These are phyloP conservation scores for Fraxinus americana DNA, from an alignment of 257 asterid genomes.

Conservation along the genomic window DNA sequence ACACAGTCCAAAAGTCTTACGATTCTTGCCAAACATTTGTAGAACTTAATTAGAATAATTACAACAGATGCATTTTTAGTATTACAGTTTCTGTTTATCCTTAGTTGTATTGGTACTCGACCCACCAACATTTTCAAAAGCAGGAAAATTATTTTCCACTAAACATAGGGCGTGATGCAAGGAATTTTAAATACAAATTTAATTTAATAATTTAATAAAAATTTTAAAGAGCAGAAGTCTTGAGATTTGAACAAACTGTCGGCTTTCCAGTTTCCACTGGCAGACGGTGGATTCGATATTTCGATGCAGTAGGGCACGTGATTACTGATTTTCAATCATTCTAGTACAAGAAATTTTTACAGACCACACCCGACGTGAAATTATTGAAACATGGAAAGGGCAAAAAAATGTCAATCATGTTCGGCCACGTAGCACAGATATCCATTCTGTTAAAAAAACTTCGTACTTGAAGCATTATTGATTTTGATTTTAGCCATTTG, in stretches of 20 bases:
- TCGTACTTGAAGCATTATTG: no score
- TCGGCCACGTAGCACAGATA: no score
- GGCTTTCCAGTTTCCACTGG: constrained; percentile 37
- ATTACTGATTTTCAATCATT: no score
- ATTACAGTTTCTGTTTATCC: not conserved
- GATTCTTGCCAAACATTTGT: not conserved
- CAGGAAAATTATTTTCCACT: not conserved
- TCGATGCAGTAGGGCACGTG: constrained; percentile 36
- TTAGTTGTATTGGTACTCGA: not conserved
- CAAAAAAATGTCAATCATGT: no score
- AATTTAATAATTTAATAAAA: not conserved
- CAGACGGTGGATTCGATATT: constrained; percentile 36
- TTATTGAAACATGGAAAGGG: no score
- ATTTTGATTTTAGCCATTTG: no score
- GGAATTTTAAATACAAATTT: constrained; percentile 6
- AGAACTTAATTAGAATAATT: not conserved
- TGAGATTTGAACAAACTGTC: constrained; percentile 52
- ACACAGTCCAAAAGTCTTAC: not conserved
- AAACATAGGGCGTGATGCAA: constrained; percentile 31
- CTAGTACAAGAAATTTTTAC: no score
- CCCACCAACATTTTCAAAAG: constrained; percentile 2
- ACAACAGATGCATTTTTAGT: no score
- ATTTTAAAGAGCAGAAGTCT: constrained; percentile 14
- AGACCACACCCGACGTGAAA: not conserved
- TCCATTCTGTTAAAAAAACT: no score